Evolutionary conservation across 768 basidiomycete species (phyloP).

Genomic region (Piloderma croceum): DNA sequence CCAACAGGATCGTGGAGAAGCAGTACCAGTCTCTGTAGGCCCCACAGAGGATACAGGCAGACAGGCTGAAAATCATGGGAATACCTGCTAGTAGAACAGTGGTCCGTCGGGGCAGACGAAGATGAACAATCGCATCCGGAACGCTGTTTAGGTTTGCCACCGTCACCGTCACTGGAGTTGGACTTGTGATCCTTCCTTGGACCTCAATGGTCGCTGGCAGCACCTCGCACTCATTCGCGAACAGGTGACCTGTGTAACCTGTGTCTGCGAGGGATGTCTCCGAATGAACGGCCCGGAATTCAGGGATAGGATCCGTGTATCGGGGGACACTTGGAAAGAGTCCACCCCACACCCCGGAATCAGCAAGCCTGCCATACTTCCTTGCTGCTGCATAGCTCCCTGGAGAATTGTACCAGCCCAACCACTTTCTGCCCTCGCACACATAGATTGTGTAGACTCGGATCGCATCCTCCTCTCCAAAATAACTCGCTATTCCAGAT

Average conservation of each 20-base stretch:
- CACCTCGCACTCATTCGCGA: constrained; percentile 15
- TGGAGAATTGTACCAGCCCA: constrained; percentile 35
- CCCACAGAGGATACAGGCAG: constrained; percentile 21
- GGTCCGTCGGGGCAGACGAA: constrained; percentile 15
- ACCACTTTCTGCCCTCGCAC: constrained; percentile 26
- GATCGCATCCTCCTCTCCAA: constrained; percentile 31
- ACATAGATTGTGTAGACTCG: constrained; percentile 30
- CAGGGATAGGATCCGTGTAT: constrained; percentile 27
- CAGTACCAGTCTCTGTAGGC: constrained; percentile 23
- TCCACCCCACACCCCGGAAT: constrained; percentile 28
- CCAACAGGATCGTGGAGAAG: constrained; percentile 28
- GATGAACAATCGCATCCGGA: constrained; percentile 14
- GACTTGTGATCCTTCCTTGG: constrained; percentile 14
- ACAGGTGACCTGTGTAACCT: constrained; percentile 23
- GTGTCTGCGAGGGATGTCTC: constrained; percentile 22
- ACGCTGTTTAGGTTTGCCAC: too few species aligned
- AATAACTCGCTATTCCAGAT: constrained; percentile 28
- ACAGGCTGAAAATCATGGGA: constrained; percentile 20
- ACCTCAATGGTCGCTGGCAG: background rate
- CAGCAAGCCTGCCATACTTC: constrained; percentile 26
- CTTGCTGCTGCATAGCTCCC: constrained; percentile 27
- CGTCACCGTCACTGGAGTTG: constrained; percentile 17
- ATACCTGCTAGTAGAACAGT: constrained; percentile 18
- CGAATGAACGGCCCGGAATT: constrained; percentile 20
- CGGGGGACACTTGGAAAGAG: constrained; percentile 29